Conservation (phyloP, 2,329 filamentous ascomycete species). For the Oidium heveae region DNA sequence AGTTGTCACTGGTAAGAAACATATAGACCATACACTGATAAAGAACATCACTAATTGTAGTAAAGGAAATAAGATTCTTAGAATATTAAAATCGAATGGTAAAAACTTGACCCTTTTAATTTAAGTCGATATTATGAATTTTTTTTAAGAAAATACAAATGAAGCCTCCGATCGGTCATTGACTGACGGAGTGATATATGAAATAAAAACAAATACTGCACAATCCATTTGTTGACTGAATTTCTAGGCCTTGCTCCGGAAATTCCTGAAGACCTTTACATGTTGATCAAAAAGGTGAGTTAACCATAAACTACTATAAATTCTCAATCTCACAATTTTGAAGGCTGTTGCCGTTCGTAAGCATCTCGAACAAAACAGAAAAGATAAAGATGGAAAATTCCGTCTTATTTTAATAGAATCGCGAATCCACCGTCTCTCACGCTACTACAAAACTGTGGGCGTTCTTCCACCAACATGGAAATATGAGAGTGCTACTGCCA, state of each 20-base stretch:
- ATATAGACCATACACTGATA: neutral
- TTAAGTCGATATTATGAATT: neutral
- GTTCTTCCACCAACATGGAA: slow-evolving; percentile 82
- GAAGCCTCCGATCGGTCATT: slow-evolving; percentile 68
- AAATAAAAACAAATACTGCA: slow-evolving; percentile 26
- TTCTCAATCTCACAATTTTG: slow-evolving; percentile 5
- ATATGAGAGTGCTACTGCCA: slow-evolving; percentile 95
- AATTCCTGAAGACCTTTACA: slow-evolving; percentile 98
- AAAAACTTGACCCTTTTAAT: slow-evolving; percentile 16
- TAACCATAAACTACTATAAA: neutral
- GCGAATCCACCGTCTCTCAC: slow-evolving; percentile 96
- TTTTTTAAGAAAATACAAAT: slow-evolving; percentile 5
- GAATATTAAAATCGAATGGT: slow-evolving; percentile 95
- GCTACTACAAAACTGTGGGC: slow-evolving; percentile 96
- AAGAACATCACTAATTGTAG: slow-evolving; percentile 12
- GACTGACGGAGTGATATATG: slow-evolving; percentile 58
- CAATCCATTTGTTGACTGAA: slow-evolving; percentile 81
- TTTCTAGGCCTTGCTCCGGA: slow-evolving; percentile 81
- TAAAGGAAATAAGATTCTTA: slow-evolving; percentile 95
- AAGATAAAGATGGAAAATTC: slow-evolving; percentile 99
- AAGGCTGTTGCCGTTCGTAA: slow-evolving; percentile 92
- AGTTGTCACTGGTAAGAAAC: slow-evolving; percentile 65
- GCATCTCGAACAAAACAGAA: slow-evolving; percentile 99
- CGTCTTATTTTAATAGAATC: slow-evolving; percentile 99
- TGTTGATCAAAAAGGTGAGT: slow-evolving; percentile 98